Evolutionary conservation across 1,139 yeast species (phyloP).

Genomic region (Geotrichum aggregatum): DNA sequence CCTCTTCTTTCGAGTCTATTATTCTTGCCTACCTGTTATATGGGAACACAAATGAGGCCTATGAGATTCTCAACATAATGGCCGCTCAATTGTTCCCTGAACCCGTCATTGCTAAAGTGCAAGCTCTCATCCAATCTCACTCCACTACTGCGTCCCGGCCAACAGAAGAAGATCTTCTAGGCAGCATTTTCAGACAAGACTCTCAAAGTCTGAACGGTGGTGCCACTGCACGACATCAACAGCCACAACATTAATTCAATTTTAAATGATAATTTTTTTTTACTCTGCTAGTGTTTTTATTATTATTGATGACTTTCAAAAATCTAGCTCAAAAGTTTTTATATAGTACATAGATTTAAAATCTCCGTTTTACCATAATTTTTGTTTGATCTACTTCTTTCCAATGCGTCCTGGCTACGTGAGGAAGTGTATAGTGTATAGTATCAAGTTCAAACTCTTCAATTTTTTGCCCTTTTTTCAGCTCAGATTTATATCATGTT

Average conservation of each 20-base stretch:
- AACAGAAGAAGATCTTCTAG: conserved; percentile 19
- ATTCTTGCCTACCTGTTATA: conserved; percentile 36
- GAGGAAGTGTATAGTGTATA: no score
- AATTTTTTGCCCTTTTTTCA: no score
- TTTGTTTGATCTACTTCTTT: background rate
- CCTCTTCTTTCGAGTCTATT: conserved; percentile 40
- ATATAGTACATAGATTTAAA: no score
- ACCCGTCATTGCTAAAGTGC: conserved; percentile 31
- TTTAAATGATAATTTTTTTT: background rate
- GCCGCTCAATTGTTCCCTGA: conserved; percentile 32
- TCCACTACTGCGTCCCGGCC: conserved; percentile 7
- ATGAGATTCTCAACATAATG: conserved; percentile 32
- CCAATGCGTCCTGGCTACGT: background rate
- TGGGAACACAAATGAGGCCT: conserved; percentile 31
- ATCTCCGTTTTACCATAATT: no score
- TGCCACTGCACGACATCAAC: background rate
- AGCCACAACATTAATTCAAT: background rate
- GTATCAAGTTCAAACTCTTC: no score
- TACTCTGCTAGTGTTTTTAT: background rate
- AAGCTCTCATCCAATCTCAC: conserved; percentile 23
- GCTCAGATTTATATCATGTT: no score
- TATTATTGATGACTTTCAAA: background rate
- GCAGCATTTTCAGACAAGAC: conserved; percentile 12
- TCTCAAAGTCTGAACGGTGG: background rate
- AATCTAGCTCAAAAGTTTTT: no score